These are phyloP conservation scores for Colletotrichum simmondsii DNA, from an alignment of 2,329 filamentous ascomycete species.

Conservation along the genomic window DNA sequence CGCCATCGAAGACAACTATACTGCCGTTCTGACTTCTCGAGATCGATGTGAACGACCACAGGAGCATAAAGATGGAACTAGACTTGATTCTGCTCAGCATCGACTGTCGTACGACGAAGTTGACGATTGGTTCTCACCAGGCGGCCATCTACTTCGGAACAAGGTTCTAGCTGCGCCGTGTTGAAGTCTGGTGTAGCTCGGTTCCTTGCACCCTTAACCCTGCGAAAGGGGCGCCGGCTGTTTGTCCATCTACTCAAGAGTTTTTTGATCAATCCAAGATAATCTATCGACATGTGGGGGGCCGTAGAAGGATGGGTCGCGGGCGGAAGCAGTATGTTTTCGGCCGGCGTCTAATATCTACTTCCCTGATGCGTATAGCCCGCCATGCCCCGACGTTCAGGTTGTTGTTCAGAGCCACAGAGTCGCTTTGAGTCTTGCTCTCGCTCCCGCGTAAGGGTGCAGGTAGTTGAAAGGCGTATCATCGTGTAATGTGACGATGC, in stretches of 20 bases:
- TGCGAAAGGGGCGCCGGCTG: too few relatives aligned
- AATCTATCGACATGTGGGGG: background rate
- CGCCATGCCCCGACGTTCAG: slow-evolving; percentile 56
- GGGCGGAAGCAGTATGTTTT: slow-evolving; percentile 37
- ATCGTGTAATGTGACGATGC: background rate
- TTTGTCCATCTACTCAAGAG: slow-evolving; percentile 34
- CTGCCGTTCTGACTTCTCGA: slow-evolving; percentile 62
- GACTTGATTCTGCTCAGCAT: slow-evolving; percentile 23
- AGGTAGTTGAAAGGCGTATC: background rate
- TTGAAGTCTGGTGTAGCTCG: slow-evolving; percentile 39
- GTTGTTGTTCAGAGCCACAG: slow-evolving; percentile 51
- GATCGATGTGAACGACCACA: slow-evolving; percentile 54
- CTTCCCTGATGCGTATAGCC: slow-evolving; percentile 20
- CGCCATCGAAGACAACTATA: slow-evolving; percentile 65
- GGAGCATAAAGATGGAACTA: background rate
- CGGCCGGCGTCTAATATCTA: slow-evolving; percentile 37
- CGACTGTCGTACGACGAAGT: slow-evolving; percentile 8
- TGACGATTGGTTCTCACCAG: slow-evolving; percentile 50
- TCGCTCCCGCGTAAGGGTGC: background rate
- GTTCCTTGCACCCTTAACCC: too few relatives aligned
- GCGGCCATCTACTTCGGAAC: slow-evolving; percentile 55
- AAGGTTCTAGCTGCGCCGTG: slow-evolving; percentile 55
- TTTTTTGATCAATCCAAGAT: slow-evolving; percentile 21
- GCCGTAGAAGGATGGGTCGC: slow-evolving; percentile 36
- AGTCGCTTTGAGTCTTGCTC: slow-evolving; percentile 34